phyloP scores from a whole-genome alignment of 331 rosid genomes.

The Spiraea crenata region DNA sequence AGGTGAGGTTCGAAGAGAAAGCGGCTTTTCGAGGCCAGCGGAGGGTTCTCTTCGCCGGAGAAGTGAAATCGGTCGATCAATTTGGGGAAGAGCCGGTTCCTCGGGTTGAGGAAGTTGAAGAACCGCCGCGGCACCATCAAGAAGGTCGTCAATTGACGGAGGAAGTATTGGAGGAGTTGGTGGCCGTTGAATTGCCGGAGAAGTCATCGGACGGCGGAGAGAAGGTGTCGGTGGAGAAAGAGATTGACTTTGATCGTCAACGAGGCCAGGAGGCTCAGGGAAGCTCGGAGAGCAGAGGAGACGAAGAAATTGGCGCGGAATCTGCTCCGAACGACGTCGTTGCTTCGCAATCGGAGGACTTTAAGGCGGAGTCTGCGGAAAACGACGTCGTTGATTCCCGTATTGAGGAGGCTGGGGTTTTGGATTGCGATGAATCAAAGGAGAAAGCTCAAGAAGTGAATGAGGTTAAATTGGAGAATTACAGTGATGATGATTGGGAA shows the following conservation, averaged over 20 bases:
- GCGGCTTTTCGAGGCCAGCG: conserved; percentile 26
- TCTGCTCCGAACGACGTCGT: conserved; percentile 20
- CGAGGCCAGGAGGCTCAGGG: neutral
- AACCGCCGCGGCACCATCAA: neutral
- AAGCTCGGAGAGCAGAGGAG: neutral
- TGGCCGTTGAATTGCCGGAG: conserved; percentile 5
- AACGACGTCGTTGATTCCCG: conserved; percentile 21
- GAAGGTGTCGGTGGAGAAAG: conserved; percentile 9
- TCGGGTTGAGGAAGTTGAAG: conserved; percentile 12
- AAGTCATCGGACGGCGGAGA: conserved; percentile 11
- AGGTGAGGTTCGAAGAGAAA: conserved; percentile 25
- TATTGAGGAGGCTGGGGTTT: conserved; percentile 21
- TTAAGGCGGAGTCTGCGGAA: conserved; percentile 1
- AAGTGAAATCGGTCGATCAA: conserved; percentile 19
- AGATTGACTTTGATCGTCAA: neutral
- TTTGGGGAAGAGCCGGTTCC: conserved; percentile 6
- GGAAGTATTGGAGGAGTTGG: neutral
- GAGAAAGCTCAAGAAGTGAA: conserved; percentile 16
- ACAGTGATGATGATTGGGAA: conserved; percentile 74
- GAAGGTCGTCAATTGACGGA: conserved; percentile 2
- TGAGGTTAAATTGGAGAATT: conserved; percentile 18
- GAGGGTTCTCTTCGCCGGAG: conserved; percentile 24
- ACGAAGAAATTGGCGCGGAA: conserved; percentile 17
- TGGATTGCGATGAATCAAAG: neutral
- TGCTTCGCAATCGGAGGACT: conserved; percentile 2